phyloP scores from a whole-genome alignment of 2,329 filamentous ascomycete species.

The Cercospora berteroae region DNA sequence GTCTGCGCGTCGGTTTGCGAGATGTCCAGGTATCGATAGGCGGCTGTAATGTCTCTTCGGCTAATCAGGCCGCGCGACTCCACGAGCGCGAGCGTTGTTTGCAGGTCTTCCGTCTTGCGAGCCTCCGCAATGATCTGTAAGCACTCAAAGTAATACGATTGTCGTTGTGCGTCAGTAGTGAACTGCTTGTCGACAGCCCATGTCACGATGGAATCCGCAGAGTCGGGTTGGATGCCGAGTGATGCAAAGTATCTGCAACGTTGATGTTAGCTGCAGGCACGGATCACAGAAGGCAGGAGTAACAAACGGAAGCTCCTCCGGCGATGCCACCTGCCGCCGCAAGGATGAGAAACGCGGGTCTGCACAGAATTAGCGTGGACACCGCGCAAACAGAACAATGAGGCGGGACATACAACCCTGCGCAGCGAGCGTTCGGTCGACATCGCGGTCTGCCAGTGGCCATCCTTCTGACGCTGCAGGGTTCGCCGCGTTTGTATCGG shows the following conservation, averaged over 20 bases:
- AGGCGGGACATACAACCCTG: conserved; percentile 34
- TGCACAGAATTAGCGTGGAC: conserved; percentile 8
- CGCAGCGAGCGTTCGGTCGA: conserved; percentile 37
- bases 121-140: conserved; percentile 59
- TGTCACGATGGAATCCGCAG: conserved; percentile 59
- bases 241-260: conserved; percentile 50
- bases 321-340: conserved; percentile 22
- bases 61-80: conserved; percentile 59
- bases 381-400: background rate
- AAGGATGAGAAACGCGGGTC: conserved; percentile 27
- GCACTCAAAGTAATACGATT: conserved; percentile 64
- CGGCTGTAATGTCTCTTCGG: conserved; percentile 55
- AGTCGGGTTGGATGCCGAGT: conserved; percentile 61
- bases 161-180: conserved; percentile 53
- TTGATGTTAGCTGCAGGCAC: conserved; percentile 6
- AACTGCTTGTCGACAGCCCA: conserved; percentile 64
- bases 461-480: conserved; percentile 33
- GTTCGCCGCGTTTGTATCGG: conserved; percentile 29
- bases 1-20: conserved; percentile 42
- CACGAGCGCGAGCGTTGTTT: conserved; percentile 57
- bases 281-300: background rate
- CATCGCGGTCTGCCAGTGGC: conserved; percentile 34
- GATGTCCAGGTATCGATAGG: conserved; percentile 61
- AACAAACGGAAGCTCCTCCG: conserved; percentile 29
- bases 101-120: conserved; percentile 57